Evolutionary conservation across 1,284 basidiomycete species (phyloP), one percentile per base, ranked within the genome.

Genomic region (Heterobasidion occidentale): DNA sequence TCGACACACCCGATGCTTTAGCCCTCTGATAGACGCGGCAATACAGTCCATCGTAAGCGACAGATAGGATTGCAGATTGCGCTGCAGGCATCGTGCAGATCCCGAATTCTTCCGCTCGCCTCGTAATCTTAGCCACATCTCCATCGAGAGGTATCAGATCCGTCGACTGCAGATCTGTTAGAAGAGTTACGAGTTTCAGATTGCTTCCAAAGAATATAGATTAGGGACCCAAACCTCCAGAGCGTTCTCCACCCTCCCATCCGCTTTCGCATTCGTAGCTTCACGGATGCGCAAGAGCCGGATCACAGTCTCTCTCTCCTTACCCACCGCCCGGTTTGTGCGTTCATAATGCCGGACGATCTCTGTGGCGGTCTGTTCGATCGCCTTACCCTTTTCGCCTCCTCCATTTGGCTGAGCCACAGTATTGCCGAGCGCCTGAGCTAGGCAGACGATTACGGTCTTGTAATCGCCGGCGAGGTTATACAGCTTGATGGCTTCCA

Each of bases 31-130:
- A 88, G 9, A 94, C 80, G 81, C 83, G 60, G 90, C 89, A 34
- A 99, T 81, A 33, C 88, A 86, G 67, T 94, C 92, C 96, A 98
- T 99, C n/a, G 91, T 90, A 55, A 95, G 82, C 34, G 93, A 83
- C 44, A 98, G 80, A 67, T 97, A 90, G 5, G 86, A 84, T 66
- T 94, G 92, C 67, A 98, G 75, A 72, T 97, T 98, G 60, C 89
- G 82, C 61, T 95, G 90, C 64, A 98, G 77, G 89, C 81, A 65
- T 98, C 94, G 57, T 97, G 88, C 45, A 87, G 68, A 58, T 90
- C 84, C 68, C 89, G 89, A 76, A 95, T 64, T 94, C 90, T 65
- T 97, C 92, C 6, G 94, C 91, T 57, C 89, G 83, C 56, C 88
- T 81, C 36, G 92, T 93, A 65, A 95, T 94, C 65, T 87, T 85